These are phyloP conservation scores for Backusella morwellensis DNA, from an alignment of 192 early-diverging fungal species.

Conservation along the genomic window DNA sequence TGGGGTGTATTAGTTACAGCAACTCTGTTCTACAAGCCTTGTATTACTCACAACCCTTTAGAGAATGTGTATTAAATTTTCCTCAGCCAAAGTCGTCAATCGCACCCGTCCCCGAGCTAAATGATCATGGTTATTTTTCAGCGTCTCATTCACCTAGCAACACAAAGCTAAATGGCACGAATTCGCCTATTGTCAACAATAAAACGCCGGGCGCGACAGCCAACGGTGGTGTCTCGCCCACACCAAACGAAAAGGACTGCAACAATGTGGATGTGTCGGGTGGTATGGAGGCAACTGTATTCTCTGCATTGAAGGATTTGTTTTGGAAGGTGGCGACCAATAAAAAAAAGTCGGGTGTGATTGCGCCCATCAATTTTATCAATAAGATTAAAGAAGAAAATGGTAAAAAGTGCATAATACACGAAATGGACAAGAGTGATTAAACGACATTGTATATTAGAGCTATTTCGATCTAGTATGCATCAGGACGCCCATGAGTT, in stretches of 20 bases:
- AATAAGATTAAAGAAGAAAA: constrained; percentile 90
- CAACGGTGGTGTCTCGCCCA: not conserved
- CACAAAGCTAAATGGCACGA: not conserved
- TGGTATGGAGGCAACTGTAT: constrained; percentile 75
- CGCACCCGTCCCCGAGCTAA: constrained; percentile 17
- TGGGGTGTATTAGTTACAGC: constrained; percentile 65
- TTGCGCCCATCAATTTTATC: constrained; percentile 84
- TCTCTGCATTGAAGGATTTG: constrained; percentile 80
- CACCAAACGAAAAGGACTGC: not conserved
- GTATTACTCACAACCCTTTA: constrained; percentile 92
- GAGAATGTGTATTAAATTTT: constrained; percentile 85
- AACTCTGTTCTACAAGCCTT: constrained; percentile 96
- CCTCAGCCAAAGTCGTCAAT: constrained; percentile 42
- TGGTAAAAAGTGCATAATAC: constrained; percentile 47
- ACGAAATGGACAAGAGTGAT: not conserved
- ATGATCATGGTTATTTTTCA: constrained; percentile 18
- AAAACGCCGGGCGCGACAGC: not conserved
- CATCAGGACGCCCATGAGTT: constrained; percentile 99
- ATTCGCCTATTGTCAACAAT: not conserved
- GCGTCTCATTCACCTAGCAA: not conserved
- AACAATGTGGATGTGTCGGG: constrained; percentile 8
- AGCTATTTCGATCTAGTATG: constrained; percentile 86
- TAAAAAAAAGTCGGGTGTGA: constrained; percentile 77
- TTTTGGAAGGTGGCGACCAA: constrained; percentile 81
- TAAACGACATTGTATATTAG: constrained; percentile 36